These are phyloP conservation scores for Seminavis robusta DNA, from an alignment of 108 stramenopile species.

Conservation along the genomic window DNA sequence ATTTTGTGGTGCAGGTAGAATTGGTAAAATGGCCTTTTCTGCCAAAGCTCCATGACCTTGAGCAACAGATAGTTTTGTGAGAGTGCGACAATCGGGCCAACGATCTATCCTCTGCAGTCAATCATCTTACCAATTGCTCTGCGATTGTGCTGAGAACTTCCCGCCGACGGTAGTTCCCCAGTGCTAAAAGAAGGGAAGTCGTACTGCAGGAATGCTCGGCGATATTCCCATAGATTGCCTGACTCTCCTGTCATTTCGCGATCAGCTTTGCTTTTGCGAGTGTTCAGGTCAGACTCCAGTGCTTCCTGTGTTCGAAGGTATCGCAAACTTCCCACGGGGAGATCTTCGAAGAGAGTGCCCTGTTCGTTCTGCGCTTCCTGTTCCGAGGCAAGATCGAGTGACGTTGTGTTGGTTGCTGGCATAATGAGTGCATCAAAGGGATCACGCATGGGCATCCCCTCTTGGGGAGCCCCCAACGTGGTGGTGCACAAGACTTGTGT, in stretches of 20 bases:
- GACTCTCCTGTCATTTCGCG: slow-evolving; percentile 64
- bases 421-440: slow-evolving; percentile 26
- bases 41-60: slow-evolving; percentile 87
- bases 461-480: slow-evolving; percentile 63
- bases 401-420: neutral
- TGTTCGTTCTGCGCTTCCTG: neutral
- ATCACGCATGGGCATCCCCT: slow-evolving; percentile 44
- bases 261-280: slow-evolving; percentile 48
- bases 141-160: slow-evolving; percentile 45
- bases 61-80: neutral
- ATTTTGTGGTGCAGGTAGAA: slow-evolving; percentile 56
- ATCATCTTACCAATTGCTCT: slow-evolving; percentile 49
- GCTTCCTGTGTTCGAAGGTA: slow-evolving; percentile 52
- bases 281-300: slow-evolving; percentile 57
- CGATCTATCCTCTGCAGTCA: neutral
- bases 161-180: slow-evolving; percentile 46
- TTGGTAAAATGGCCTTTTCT: slow-evolving; percentile 79
- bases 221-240: slow-evolving; percentile 50
- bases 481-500: slow-evolving; percentile 83
- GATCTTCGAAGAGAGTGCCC: slow-evolving; percentile 7
- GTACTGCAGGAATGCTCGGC: slow-evolving; percentile 74
- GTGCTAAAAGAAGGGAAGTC: slow-evolving; percentile 84
- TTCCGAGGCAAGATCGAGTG: neutral
- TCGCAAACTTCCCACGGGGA: slow-evolving; percentile 57
- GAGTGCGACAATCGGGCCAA: neutral